Evolutionary conservation across 75 land plant species (phyloP), one percentile per base, ranked within the genome.

Genomic region (Azolla pinnata): DNA sequence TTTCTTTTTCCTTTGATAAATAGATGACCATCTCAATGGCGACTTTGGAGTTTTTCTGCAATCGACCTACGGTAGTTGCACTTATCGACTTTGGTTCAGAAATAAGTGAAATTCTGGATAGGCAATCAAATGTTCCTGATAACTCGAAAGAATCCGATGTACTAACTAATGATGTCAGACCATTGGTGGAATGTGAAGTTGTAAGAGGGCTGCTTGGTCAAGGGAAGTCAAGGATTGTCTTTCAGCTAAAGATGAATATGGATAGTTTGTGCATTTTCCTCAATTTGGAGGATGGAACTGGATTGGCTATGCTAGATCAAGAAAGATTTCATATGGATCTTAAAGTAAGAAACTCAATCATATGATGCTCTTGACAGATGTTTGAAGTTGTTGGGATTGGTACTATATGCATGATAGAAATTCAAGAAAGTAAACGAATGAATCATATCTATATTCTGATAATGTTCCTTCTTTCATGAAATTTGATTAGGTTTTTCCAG

Each of bases 21-120:
- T 55, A 95, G 99, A 83, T 95, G 87, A 83, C 74, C 63, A 86
- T 95, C 42, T 63, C 77, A 19, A 95, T 95, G 99, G 83, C 99
- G 24, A 81, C 76, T 29, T 63, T 95, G 63, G 99, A 95, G 38
- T 95, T 95, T 52, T 95, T 77, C 66, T 89, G 85, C 79, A 89
- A 89, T 66, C 71, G 99, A 24, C 83, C 83, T 20, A 89, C 96
- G 63, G 75, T 95, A 76, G 99, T 95, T 44, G 90, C 99, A 46
- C 69, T 95, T 50, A 95, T 89, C 59, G 74, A 75, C 32, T 89
- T 95, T 79, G 90, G 96, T n/a, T 56, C 81, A 29, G 90, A 89
- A 48, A 33, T 95, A 18, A 86, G 96, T 62, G 78, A 74, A 21
- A 35, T 75, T 10, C 45, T 59, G 33, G 78, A 57, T 2, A 27